Base-by-base conservation (phyloP, 2,329 filamentous ascomycete genomes). In the Aspergillus neotritici region DNA sequence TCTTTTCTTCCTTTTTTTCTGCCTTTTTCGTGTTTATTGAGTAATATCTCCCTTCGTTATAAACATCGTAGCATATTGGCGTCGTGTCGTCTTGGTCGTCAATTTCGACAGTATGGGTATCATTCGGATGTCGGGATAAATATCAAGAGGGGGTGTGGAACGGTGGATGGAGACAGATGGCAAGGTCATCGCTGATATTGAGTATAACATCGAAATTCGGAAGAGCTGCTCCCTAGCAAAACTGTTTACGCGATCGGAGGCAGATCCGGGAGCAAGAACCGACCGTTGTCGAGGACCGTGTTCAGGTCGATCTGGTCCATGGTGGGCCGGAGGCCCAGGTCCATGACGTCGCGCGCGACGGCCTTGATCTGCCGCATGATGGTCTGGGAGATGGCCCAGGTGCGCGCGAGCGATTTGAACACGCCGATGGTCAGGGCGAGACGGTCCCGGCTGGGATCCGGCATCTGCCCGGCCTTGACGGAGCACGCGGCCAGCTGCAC, bases 401-500 rank as follows among this genome's bases (percentile, higher is more conserved):
- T 82, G 12, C 72, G 69, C 32, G 79, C 80, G 6, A 91, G 71
- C 31, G 80, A 75, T 55, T 83, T 83, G 32, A 93, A 74, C 0
- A 85, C 84, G 12, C 84, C 86, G 44, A 86, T 87, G 49, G 88
- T 89, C 11, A 94, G 77, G 1, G 84, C 79, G 41, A 94, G 84
- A 54, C 80, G 82, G 66, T 88, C 86, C 75, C 71, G 54, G 48
- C 67, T 74, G 1, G 73, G 69, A 36, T 83, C 72, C 41, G 77
- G 78, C 58, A 78, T 79, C 14, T 83, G 71, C 11, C 63, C 41
- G 72, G 83, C 59, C 37, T 68, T 71, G 55, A 73, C 72, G 5
- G 78, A 80, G 80, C 87, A 94, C 50, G 86, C 86, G 43, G 84
- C 87, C 16, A 94, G 74, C 57, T 93, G 86, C 4, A 91, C 84